These are phyloP conservation scores for Pyrus pyrifolia DNA, from an alignment of 306 rosid species.

Conservation along the genomic window DNA sequence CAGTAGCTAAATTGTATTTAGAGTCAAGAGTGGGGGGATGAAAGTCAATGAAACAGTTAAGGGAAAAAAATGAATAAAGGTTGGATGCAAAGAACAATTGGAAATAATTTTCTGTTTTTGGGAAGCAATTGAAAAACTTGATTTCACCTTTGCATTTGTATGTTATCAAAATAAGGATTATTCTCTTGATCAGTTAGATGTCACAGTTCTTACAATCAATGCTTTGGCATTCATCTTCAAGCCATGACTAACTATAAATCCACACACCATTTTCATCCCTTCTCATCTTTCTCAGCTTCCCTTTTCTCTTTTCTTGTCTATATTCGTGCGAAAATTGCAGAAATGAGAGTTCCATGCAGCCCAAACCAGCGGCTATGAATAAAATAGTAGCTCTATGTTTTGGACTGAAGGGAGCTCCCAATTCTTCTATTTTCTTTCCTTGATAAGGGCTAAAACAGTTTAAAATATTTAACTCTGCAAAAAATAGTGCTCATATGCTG, in stretches of 20 bases:
- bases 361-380: slow-evolving; percentile 30
- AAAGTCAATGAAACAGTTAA: slow-evolving; percentile 5
- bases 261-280: not conserved
- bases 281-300: not conserved
- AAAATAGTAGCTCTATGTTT: slow-evolving; percentile 24
- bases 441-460: not conserved
- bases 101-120: not conserved
- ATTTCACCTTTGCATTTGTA: not conserved
- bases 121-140: slow-evolving; percentile 2
- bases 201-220: slow-evolving; percentile 9
- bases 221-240: not conserved
- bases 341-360: slow-evolving; percentile 56
- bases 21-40: slow-evolving; percentile 5
- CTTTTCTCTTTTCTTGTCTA: not conserved
- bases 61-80: slow-evolving; percentile 14
- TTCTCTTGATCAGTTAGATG: slow-evolving; percentile 17
- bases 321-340: slow-evolving; percentile 36
- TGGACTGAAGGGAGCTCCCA: slow-evolving; percentile 88
- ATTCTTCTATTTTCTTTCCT: slow-evolving; percentile 41
- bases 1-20: slow-evolving; percentile 14
- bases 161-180: not conserved
- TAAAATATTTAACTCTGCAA: not conserved
- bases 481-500: too few species aligned
- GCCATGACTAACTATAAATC: not conserved
- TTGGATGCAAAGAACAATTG: slow-evolving; percentile 6